Evolutionary conservation across 2,329 filamentous ascomycete species (phyloP), one percentile per base, ranked within the genome.

Genomic region (Stylonectria norvegica): DNA sequence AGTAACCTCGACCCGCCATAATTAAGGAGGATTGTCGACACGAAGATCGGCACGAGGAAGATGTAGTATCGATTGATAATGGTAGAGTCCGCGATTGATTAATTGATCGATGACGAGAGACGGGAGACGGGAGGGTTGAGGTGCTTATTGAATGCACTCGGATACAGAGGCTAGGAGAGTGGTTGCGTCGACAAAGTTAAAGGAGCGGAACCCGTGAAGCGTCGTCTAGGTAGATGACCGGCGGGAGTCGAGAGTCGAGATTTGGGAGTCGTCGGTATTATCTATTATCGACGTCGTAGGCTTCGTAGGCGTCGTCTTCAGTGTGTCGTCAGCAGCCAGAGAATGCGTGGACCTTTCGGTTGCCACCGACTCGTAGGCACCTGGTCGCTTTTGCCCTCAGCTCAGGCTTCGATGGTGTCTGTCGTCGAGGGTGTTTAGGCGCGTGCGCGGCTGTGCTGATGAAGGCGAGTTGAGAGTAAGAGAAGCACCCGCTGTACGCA

Each of bases 1-100:
- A 59, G 43, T 56, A 60, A 55, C 57, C 56, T 57, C 60, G 64
- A 52, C 63, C 63, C 53, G 63, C 64, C 67, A 70, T 70, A 42
- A 41, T 62, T 47, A 34, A 48, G 23, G 42, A 36, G 30, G 22
- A 40, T 6, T 19, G 36, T 22, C 25, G 25, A 20, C n/a, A n/a
- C n/a, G n/a, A n/a, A n/a, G n/a, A n/a, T 36, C n/a, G 30, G 31
- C 14, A 32, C 25, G 35, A 44, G 31, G 16, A 28, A 36, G 16
- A 34, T 44, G 34, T 20, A 37, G n/a, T 35, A 18, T 33, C n/a
- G n/a, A 23, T 39, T 25, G 14, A 31, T 36, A 14, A 29, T 23
- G 38, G 15, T 29, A 30, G 30, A 33, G 16, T 7, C 29, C 25
- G 33, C 20, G 23, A 40, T 40, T 34, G 20, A 45, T 35, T 38